A percentile compares a stretch with the other conserved stretches of the same genome.
phyloP scores from a whole-genome alignment of 495 filamentous ascomycete species.

The Neohortaea acidophila region DNA sequence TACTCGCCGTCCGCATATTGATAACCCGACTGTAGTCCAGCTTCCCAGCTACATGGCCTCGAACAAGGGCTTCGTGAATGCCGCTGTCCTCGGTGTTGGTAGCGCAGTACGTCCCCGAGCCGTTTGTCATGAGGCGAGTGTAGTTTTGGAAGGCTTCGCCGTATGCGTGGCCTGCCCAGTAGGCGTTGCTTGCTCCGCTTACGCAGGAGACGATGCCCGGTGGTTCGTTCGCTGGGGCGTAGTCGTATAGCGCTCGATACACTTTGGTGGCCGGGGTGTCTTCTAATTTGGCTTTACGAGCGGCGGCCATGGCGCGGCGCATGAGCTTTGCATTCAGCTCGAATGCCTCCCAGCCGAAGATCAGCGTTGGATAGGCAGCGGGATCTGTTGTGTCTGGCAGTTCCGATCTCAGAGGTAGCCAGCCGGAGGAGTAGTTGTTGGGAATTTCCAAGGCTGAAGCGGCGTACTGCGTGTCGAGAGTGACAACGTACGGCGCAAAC shows the following conservation, averaged over 20 bases:
- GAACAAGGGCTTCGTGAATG: conserved; percentile 49
- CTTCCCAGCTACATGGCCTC: conserved; percentile 37
- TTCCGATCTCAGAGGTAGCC: conserved; percentile 49
- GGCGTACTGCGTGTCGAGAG: conserved; percentile 61
- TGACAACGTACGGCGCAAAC: conserved; percentile 52
- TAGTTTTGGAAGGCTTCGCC: conserved; percentile 50
- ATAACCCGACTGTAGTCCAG: conserved; percentile 56
- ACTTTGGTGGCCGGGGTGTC: conserved; percentile 37
- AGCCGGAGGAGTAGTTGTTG: conserved; percentile 47
- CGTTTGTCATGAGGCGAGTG: conserved; percentile 50
- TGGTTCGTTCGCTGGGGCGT: conserved; percentile 34
- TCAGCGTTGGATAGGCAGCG: conserved; percentile 41
- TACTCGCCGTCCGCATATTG: conserved; percentile 55
- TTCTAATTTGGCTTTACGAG: conserved; percentile 38
- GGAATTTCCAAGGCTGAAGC: conserved; percentile 58
- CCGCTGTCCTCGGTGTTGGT: conserved; percentile 66
- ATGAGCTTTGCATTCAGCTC: conserved; percentile 52
- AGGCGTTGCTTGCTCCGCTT: conserved; percentile 54
- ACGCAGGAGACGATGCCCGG: conserved; percentile 54
- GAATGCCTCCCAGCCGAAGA: conserved; percentile 68
- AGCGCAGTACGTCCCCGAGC: conserved; percentile 51
- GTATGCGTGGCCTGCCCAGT: conserved; percentile 49
- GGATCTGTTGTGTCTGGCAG: conserved; percentile 39
- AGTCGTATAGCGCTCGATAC: conserved; percentile 48
- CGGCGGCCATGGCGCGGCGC: conserved; percentile 40